Evolutionary conservation across 2,329 filamentous ascomycete species (phyloP).

Genomic region (Fusarium graminum): DNA sequence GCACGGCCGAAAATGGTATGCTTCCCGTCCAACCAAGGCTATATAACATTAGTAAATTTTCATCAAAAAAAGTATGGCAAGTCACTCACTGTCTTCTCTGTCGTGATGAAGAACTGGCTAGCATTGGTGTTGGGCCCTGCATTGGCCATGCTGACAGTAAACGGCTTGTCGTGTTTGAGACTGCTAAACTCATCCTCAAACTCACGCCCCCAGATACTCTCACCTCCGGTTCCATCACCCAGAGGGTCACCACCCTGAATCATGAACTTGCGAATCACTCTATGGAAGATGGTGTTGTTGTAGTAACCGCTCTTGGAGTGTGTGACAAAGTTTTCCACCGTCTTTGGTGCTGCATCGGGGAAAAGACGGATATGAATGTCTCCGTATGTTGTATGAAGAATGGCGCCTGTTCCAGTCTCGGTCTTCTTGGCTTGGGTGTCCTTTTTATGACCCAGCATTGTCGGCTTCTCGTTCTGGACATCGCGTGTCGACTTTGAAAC

Average conservation of each 20-base stretch:
- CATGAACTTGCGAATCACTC: conserved; percentile 98
- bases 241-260: conserved; percentile 97
- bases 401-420: conserved; percentile 82
- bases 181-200: conserved; percentile 96
- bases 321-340: conserved; percentile 97
- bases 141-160: conserved; percentile 98
- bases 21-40: conserved; percentile 94
- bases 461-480: conserved; percentile 94
- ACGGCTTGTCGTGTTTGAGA: conserved; percentile 93
- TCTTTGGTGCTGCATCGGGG: conserved; percentile 91
- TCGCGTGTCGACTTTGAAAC: conserved; percentile 88
- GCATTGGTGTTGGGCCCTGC: conserved; percentile 95
- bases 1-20: conserved; percentile 96
- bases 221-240: conserved; percentile 88
- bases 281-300: conserved; percentile 97
- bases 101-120: conserved; percentile 98
- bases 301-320: conserved; percentile 93
- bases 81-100: conserved; percentile 84
- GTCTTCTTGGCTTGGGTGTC: conserved; percentile 66
- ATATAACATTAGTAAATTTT: conserved; percentile 46
- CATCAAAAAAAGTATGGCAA: neutral
- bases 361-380: conserved; percentile 95
- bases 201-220: conserved; percentile 92
- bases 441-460: conserved; percentile 71
- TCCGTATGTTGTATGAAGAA: conserved; percentile 92